Evolutionary conservation across 345 rosid species (phyloP), one percentile per base, ranked within the genome.

Genomic region (Gossypium sturtianum): DNA sequence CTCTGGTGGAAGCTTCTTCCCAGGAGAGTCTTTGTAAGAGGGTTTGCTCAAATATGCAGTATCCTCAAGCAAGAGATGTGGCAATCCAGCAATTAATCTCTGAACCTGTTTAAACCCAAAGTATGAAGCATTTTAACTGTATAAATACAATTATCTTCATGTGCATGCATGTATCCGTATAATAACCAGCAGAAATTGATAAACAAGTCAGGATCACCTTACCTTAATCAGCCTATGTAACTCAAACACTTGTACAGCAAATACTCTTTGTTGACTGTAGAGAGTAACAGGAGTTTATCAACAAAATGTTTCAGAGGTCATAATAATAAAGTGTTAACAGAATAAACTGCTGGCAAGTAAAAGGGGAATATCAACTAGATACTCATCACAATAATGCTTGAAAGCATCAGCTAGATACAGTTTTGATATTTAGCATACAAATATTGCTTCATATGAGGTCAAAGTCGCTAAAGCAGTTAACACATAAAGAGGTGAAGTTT

Each of bases 151-250:
- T 17, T 41, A 11, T n/a, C 6, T 19, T n/a, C 20, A 54, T 19
- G 49, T 38, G 23, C 19, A 22, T 60, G 34, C 3, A 38, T 22
- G 59, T 52, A 59, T 69, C 73, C 51, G 57, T 61, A 17, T 38
- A 34, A 53, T 52, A 51, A 76, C 74, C 11, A 34, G 43, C 44
- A 80, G 52, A 74, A 69, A 74, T 66, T 45, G 68, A 15, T 61
- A 66, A 34, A 71, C 23, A 62, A 45, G 52, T 49, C 52, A 57
- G 48, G 52, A 62, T 47, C 34, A 54, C 53, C 71, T 79, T 86
- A 94, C 98, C 98, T 92, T 92, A 58, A 92, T 86, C 81, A 94
- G 84, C 82, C 97, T 88, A 82, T 94, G 97, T 85, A 94, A 85
- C 90, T 94, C 97, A 56, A 92, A 92, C 68, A 92, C 57, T 60